Evolutionary conservation across 805 yeast genomes (phyloP), one percentile per base, ranked within the genome.

Genomic region (Nakazawaea ambrosiae): DNA sequence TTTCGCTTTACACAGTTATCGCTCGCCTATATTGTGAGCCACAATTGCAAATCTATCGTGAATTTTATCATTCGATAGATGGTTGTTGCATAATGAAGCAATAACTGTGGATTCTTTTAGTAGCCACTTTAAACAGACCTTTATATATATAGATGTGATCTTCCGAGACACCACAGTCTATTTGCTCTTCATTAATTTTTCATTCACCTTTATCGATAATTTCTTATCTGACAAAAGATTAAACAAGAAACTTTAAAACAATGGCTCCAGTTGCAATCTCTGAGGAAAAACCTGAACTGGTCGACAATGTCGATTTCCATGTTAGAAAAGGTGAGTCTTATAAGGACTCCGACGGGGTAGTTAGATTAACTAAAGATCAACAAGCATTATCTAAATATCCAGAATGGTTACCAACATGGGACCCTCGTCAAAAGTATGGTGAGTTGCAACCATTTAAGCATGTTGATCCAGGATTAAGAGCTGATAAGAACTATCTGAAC

Each of bases 381-480:
- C 60, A 62, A 43, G 56, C 65, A 29, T 39, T 31, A 5, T 47
- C 64, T 6, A 36, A 48, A 33, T 68, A 61, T 54, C 80, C 81
- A 2, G 78, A 72, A 9, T 80, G 73, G 60, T 64, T 78, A 33
- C 87, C 87, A 12, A 70, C 82, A 2, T 79, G 82, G 82, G 75
- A 78, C 50, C 78, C 78, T n/a, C 60, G 52, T 16, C 69, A 75
- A 49, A 70, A 70, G 47, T 67, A 57, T 49, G 67, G 64, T 12
- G 71, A 78, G 12, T 63, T 71, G 46, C 66, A 68, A 46, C 72
- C 73, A 39, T 77, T 75, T 59, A 74, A 73, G 50, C 70, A 63
- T 50, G 55, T 55, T 23, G 89, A 81, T 49, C 76, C 79, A n/a
- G 88, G 81, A n/a, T 55, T 63, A 20, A 62, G 70, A 39, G 88